Conservation (phyloP, 2,329 filamentous ascomycete genomes). For the Ceratocystis colombiana region DNA sequence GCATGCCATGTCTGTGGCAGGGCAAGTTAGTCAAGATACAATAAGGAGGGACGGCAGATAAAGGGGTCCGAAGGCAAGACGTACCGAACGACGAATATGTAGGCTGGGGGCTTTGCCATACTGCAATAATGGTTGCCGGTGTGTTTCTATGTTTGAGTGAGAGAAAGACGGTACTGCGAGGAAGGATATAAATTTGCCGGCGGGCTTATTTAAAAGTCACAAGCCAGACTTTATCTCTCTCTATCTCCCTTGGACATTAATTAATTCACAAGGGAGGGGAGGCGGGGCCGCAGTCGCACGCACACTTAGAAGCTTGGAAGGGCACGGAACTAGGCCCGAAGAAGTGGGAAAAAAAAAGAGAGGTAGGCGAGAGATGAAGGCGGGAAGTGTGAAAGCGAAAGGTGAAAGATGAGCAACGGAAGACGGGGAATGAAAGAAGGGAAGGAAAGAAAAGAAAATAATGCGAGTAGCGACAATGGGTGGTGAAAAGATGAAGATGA, state of each 20-base stretch:
- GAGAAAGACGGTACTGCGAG: background rate
- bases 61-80: conserved; percentile 22
- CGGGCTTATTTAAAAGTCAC: background rate
- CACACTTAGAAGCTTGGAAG: background rate
- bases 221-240: background rate
- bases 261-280: background rate
- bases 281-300: conserved; percentile 8
- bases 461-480: background rate
- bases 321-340: conserved; percentile 5
- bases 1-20: conserved; percentile 67
- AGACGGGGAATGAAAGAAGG: background rate
- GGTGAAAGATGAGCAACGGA: background rate
- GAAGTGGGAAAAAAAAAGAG: background rate
- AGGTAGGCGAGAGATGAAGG: background rate
- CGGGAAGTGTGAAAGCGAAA: background rate
- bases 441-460: background rate
- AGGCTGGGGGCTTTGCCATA: conserved; percentile 38
- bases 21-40: conserved; percentile 4
- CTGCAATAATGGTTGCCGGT: conserved; percentile 11
- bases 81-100: conserved; percentile 39
- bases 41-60: background rate
- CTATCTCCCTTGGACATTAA: no score
- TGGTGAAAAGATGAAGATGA: background rate
- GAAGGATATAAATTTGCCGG: background rate
- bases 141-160: conserved; percentile 16